Base-by-base conservation (phyloP, 371 early-diverging fungal genomes). In the Sanchytrium tribonematis region DNA sequence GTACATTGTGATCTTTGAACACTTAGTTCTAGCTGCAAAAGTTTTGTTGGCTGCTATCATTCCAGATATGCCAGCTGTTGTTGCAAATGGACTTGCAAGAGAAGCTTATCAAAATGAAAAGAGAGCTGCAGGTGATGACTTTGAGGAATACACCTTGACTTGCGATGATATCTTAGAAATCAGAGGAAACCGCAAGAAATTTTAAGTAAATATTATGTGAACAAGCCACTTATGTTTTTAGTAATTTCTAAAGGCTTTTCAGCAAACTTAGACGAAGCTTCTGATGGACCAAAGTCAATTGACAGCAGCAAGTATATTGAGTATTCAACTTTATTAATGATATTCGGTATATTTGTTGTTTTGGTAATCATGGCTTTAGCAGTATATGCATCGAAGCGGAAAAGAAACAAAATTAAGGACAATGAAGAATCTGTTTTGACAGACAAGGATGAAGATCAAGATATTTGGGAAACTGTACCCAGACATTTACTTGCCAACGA, bases 21-120 rank as follows among this genome's bases (percentile, higher is more conserved):
- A 77, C 67, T 1, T 77, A 5, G 77, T 78, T 17, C 73, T 78
- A 66, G 12, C 73, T 30, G 12, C 77, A 71, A 80, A 82, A 68
- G 68, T 77, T 66, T 30, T 73, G 12, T 71, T 80, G 65, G 67
- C 74, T 1, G 70, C 74, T 31, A 27, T 78, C 69, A 75, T 82
- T 67, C 75, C 81, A 0, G 81, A 80, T 70, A 71, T 75, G 27
- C 81, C 82, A 12, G 48, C 48, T 48, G 22, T 5, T 22, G 48
- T 48, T 48, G 48, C 48, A 48, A 48, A 48, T 22, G 48, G 48
- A 48, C 5, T 48, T 5, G 48, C 12, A 48, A 5, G 48, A 48
- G 48, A 48, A 48, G 48, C 48, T 22, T 48, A 48, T 48, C 48
- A 48, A 48, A 48, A 48, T 48, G 48, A 48, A 48, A 48, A 48